phyloP scores from a whole-genome alignment of 2,329 filamentous ascomycete species.

The Sporothrix inflata region DNA sequence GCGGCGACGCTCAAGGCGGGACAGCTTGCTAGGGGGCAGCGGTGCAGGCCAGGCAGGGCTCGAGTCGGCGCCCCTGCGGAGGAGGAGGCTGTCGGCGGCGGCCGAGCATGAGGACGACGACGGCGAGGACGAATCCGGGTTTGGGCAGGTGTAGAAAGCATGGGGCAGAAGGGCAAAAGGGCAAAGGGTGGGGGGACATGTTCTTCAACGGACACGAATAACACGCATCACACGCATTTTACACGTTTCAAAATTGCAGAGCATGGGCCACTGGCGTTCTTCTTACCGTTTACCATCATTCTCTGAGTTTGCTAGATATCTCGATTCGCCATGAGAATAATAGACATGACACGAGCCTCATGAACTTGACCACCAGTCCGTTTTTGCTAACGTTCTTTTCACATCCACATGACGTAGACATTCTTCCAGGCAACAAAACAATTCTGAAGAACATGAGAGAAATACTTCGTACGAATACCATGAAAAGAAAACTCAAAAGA shows the following conservation, averaged over 20 bases:
- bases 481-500: neutral
- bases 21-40: slow-evolving; percentile 55
- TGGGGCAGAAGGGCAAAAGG: neutral
- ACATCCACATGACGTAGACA: neutral
- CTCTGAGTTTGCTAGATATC: neutral
- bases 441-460: neutral
- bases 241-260: neutral
- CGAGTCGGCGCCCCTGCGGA: slow-evolving; percentile 42
- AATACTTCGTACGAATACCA: neutral
- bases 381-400: too few relatives aligned
- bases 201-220: neutral
- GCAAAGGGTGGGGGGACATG: neutral
- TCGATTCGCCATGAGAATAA: neutral
- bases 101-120: neutral
- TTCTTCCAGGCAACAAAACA: neutral
- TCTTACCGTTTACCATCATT: neutral
- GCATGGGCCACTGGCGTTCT: slow-evolving; percentile 16
- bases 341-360: neutral
- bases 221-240: neutral
- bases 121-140: slow-evolving; percentile 23
- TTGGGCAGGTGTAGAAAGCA: slow-evolving; percentile 28
- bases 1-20: slow-evolving; percentile 54
- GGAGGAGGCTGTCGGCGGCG: slow-evolving; percentile 4
- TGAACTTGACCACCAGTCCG: neutral
- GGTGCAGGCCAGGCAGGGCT: slow-evolving; percentile 36